These are phyloP conservation scores for Pestalotiopsis sp. DNA, from an alignment of 2,329 filamentous ascomycete genomes.

Conservation along the genomic window DNA sequence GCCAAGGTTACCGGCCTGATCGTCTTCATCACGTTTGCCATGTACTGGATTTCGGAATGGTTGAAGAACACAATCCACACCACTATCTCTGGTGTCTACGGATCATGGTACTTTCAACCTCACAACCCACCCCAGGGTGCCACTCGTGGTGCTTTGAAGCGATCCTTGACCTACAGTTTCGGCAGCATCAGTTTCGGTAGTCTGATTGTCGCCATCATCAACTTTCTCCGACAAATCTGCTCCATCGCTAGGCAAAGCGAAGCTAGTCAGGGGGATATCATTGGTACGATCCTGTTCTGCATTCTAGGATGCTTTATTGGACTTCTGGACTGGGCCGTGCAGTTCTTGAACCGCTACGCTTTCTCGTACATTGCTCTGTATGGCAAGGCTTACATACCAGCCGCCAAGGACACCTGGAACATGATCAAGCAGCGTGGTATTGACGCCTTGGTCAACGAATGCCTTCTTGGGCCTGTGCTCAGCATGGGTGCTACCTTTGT, in stretches of 20 bases:
- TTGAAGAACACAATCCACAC: slow-evolving; percentile 92
- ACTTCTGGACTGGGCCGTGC: slow-evolving; percentile 80
- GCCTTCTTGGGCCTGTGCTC: slow-evolving; percentile 72
- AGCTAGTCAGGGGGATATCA: slow-evolving; percentile 67
- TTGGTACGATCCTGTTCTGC: slow-evolving; percentile 68
- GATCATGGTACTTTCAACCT: slow-evolving; percentile 86
- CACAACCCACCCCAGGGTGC: slow-evolving; percentile 72
- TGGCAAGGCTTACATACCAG: slow-evolving; percentile 82
- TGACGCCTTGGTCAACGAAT: slow-evolving; percentile 88
- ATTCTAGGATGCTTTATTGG: slow-evolving; percentile 75
- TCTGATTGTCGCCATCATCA: slow-evolving; percentile 83
- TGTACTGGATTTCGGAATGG: slow-evolving; percentile 93
- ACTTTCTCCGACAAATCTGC: slow-evolving; percentile 79
- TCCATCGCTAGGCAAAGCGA: slow-evolving; percentile 73
- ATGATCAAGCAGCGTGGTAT: slow-evolving; percentile 93
- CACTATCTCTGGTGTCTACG: slow-evolving; percentile 85
- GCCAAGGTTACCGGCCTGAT: slow-evolving; percentile 82
- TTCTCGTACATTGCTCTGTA: slow-evolving; percentile 94
- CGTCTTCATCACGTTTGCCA: slow-evolving; percentile 86
- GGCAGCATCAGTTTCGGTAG: slow-evolving; percentile 89
- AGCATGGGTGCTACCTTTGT: slow-evolving; percentile 67
- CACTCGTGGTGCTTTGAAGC: slow-evolving; percentile 80
- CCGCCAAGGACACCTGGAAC: slow-evolving; percentile 70
- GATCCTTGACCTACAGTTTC: slow-evolving; percentile 87
- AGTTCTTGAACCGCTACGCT: slow-evolving; percentile 90